Base-by-base conservation (phyloP, 2,329 filamentous ascomycete genomes). In the Botrytis fabae region DNA sequence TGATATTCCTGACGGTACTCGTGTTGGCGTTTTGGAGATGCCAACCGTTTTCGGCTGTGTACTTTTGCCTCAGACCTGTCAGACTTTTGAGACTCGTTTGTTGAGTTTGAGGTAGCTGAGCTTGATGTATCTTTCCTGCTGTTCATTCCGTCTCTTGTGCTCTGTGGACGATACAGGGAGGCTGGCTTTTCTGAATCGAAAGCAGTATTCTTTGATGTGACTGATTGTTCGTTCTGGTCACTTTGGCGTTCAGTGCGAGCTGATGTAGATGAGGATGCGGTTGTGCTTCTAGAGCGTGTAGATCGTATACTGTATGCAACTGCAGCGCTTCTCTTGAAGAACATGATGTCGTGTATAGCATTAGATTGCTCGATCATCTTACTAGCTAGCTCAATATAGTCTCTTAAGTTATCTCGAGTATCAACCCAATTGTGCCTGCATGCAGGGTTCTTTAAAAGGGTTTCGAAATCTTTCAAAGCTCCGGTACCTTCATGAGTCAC, bases 281-380 rank as follows among this genome's bases (percentile, higher is more conserved):
- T 46, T 35, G 66, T 40, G 14, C 35, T 64, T 42, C 35, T 64
- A 2, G 32, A 28, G 7, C 32, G 35, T 38, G 44, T 35, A 28
- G 59, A 51, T 32, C 42, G 12, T 16, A 54, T 28, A 38, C 35
- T 32, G 35, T 40, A 57, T 71, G 22, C n/a, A 32, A 57, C 6
- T 18, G 46, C 59, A 4, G 42, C 44, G 25, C 60, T 71, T 22
- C 57, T 60, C 14, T 70, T 63, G 48, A 75, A 78, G 35, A 72
- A 75, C 35, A 70, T 51, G 22, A 76, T 70, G n/a, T 70, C 74
- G 18, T 74, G 59, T 48, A 76, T 57, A 20, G 57, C 71, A 28
- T 74, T 75, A 3, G 78, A 76, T 54, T 78, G 73, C 22, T 75
- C 73, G 14, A 79, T 78, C 77, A 80, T 80, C 10, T 59, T 62